A percentile compares a stretch with the other conserved stretches of the same genome.
These are phyloP conservation scores for Glycyrrhiza uralensis DNA, from an alignment of 306 rosid species.

Conservation along the genomic window DNA sequence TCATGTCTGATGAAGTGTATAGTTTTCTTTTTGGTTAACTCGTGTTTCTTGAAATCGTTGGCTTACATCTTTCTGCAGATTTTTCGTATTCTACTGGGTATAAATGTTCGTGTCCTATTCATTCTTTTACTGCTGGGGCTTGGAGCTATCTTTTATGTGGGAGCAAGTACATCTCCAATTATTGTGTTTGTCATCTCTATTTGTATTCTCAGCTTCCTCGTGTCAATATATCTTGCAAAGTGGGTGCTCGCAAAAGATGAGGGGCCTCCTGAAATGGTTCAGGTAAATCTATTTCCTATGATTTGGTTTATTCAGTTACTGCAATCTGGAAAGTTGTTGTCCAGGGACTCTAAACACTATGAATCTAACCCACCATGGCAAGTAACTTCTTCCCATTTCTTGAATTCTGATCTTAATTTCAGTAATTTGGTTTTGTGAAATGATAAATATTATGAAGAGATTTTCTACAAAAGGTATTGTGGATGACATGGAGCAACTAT, in stretches of 20 bases:
- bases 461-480: not conserved
- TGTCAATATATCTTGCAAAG: conserved; percentile 67
- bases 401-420: not conserved
- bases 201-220: conserved; percentile 88
- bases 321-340: not conserved
- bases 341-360: not conserved
- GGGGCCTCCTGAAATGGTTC: conserved; percentile 97
- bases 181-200: conserved; percentile 82
- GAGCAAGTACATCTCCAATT: conserved; percentile 87
- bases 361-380: not conserved
- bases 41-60: not conserved
- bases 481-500: not conserved
- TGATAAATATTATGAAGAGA: not conserved
- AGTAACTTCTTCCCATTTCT: conserved; percentile 3
- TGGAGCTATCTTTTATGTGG: conserved; percentile 78
- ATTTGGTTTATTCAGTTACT: conserved; percentile 3
- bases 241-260: conserved; percentile 99
- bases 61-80: conserved; percentile 50
- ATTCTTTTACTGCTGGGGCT: conserved; percentile 63
- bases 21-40: not conserved
- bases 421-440: not conserved
- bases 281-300: conserved; percentile 56
- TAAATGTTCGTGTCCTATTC: conserved; percentile 69
- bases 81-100: conserved; percentile 68
- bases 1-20: not conserved